Evolutionary conservation across 352 stramenopile genomes (phyloP).

Genomic region (Phytophthora rubi): DNA sequence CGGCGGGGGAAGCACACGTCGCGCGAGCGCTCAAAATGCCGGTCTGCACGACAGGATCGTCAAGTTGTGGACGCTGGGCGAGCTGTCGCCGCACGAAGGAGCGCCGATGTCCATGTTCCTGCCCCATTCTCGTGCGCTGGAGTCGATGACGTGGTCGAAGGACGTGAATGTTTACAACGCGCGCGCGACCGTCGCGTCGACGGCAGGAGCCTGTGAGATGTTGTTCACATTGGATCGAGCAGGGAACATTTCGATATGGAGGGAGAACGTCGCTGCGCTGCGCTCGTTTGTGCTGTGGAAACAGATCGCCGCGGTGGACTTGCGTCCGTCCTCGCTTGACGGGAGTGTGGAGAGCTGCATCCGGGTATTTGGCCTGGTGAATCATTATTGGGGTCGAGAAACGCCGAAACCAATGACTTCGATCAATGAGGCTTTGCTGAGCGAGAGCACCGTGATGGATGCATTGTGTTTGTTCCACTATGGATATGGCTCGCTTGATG

Average conservation of each 20-base stretch:
- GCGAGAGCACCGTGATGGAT: constrained; percentile 71
- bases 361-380: constrained; percentile 40
- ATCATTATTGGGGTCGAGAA: constrained; percentile 50
- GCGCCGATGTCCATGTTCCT: constrained; percentile 68
- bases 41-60: constrained; percentile 68
- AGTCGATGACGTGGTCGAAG: constrained; percentile 62
- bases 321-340: constrained; percentile 26
- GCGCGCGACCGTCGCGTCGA: constrained; percentile 26
- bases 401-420: constrained; percentile 27
- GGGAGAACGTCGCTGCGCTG: constrained; percentile 54
- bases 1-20: too few species aligned
- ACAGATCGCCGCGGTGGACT: constrained; percentile 50
- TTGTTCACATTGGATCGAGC: constrained; percentile 74
- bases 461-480: constrained; percentile 80
- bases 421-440: constrained; percentile 67
- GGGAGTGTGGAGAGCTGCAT: constrained; percentile 21
- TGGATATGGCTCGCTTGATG: constrained; percentile 60
- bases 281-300: constrained; percentile 82
- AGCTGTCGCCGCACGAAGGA: constrained; percentile 59
- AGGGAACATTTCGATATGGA: constrained; percentile 80
- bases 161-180: constrained; percentile 60
- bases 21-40: constrained; percentile 6
- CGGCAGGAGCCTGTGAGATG: constrained; percentile 55
- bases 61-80: constrained; percentile 70
- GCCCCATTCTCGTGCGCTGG: constrained; percentile 63